These are phyloP conservation scores for Yarrowia sp. DNA, from an alignment of 805 yeast genomes.

Conservation along the genomic window DNA sequence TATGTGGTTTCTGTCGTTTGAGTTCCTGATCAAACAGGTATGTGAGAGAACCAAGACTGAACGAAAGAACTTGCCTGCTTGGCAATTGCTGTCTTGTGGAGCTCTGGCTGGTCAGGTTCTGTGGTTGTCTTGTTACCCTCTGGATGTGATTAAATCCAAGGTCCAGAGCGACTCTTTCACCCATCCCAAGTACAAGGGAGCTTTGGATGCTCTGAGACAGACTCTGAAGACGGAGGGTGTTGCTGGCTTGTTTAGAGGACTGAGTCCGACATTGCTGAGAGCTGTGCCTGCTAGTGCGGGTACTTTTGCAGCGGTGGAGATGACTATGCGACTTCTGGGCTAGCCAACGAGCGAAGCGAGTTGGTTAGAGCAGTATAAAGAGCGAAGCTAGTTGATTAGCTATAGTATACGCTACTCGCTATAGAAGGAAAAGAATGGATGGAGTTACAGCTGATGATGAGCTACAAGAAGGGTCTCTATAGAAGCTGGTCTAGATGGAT, in stretches of 20 bases:
- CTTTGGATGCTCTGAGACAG: slow-evolving; percentile 45
- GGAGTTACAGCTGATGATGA: no score
- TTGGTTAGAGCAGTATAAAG: no score
- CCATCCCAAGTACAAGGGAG: slow-evolving; percentile 42
- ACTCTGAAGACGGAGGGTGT: slow-evolving; percentile 48
- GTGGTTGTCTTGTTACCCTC: slow-evolving; percentile 68
- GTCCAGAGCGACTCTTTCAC: slow-evolving; percentile 53
- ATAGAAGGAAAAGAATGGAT: no score
- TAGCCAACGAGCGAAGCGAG: slow-evolving; percentile 22
- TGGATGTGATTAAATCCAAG: slow-evolving; percentile 62
- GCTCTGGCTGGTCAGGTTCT: slow-evolving; percentile 68
- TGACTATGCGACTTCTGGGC: slow-evolving; percentile 51
- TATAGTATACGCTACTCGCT: no score
- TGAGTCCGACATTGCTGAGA: slow-evolving; percentile 53
- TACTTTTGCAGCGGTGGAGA: slow-evolving; percentile 73
- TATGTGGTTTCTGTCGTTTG: slow-evolving; percentile 69
- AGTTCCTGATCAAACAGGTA: slow-evolving; percentile 42
- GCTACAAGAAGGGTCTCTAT: no score
- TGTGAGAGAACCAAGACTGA: slow-evolving; percentile 26
- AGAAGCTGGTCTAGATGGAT: not conserved
- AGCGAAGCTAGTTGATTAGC: no score
- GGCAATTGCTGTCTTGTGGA: slow-evolving; percentile 56
- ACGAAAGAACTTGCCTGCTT: slow-evolving; percentile 52
- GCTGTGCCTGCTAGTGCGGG: slow-evolving; percentile 74
- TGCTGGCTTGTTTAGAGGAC: slow-evolving; percentile 56